Percentiles rank a stretch among this genome's conserved stretches.
Evolutionary conservation across 2,329 filamentous ascomycete species (phyloP).

Genomic region (Acrodontium crateriforme): DNA sequence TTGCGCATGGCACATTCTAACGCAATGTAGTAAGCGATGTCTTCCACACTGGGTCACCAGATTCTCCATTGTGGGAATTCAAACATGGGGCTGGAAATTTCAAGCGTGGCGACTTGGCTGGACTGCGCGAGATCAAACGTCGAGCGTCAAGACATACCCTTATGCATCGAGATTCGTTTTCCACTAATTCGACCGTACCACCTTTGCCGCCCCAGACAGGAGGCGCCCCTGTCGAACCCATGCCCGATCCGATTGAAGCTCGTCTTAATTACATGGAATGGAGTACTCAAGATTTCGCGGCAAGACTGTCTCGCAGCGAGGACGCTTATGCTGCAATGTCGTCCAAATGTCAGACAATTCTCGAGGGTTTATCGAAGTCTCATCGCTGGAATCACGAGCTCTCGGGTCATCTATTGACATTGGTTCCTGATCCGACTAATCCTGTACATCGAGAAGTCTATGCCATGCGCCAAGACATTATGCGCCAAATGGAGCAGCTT

Average conservation of each 20-base stretch:
- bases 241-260: slow-evolving; percentile 65
- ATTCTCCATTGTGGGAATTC: slow-evolving; percentile 95
- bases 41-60: slow-evolving; percentile 86
- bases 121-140: slow-evolving; percentile 87
- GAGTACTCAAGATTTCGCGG: slow-evolving; percentile 64
- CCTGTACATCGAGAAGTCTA: slow-evolving; percentile 61
- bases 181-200: slow-evolving; percentile 48
- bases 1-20: slow-evolving; percentile 1
- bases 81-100: slow-evolving; percentile 97
- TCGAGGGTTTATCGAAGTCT: slow-evolving; percentile 65
- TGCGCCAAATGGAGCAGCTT: slow-evolving; percentile 45
- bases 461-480: slow-evolving; percentile 49
- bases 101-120: slow-evolving; percentile 83
- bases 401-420: slow-evolving; percentile 56
- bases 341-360: slow-evolving; percentile 65
- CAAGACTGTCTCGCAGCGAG: slow-evolving; percentile 65
- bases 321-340: slow-evolving; percentile 69
- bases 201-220: slow-evolving; percentile 69
- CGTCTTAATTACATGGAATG: slow-evolving; percentile 67
- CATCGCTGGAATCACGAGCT: slow-evolving; percentile 77
- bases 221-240: slow-evolving; percentile 32
- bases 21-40: slow-evolving; percentile 72
- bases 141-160: slow-evolving; percentile 84
- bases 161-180: slow-evolving; percentile 83
- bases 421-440: slow-evolving; percentile 64